Conservation (phyloP, 371 early-diverging fungal species). For the Mortierella sp. region DNA sequence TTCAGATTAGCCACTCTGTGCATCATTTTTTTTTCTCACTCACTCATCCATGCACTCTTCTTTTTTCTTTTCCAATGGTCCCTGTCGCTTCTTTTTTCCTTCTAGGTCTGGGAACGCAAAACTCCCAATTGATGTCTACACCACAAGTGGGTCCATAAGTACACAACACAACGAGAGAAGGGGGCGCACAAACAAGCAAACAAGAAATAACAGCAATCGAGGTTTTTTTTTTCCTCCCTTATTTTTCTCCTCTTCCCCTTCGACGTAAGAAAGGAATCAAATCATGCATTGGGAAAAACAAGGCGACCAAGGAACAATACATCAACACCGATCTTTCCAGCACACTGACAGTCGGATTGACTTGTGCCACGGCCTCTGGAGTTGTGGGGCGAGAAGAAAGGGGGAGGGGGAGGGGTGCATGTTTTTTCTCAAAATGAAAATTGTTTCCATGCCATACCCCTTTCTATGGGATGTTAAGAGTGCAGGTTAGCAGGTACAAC, state of each 20-base stretch:
- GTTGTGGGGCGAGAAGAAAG: no score
- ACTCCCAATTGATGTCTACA: slow-evolving; percentile 5
- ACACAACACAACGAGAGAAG: not conserved
- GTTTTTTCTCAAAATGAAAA: no score
- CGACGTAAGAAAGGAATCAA: not conserved
- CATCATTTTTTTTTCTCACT: not conserved
- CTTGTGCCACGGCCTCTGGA: no score
- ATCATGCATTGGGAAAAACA: not conserved
- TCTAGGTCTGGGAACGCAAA: slow-evolving; percentile 53
- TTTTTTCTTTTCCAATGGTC: not conserved
- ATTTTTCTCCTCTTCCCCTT: not conserved
- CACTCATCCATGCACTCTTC: not conserved
- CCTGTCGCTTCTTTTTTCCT: not conserved
- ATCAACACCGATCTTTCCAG: not conserved
- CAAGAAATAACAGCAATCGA: not conserved
- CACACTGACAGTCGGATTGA: not conserved
- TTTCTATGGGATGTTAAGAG: no score
- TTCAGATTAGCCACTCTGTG: not conserved
- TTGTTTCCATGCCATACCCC: no score
- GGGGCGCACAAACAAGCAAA: not conserved
- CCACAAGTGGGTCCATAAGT: not conserved
- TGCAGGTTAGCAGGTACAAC: not conserved
- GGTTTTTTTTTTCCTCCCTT: not conserved
- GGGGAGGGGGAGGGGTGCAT: no score
- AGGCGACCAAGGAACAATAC: not conserved